phyloP scores from a whole-genome alignment of 2,329 filamentous ascomycete genomes.

The Didymella pomorum region DNA sequence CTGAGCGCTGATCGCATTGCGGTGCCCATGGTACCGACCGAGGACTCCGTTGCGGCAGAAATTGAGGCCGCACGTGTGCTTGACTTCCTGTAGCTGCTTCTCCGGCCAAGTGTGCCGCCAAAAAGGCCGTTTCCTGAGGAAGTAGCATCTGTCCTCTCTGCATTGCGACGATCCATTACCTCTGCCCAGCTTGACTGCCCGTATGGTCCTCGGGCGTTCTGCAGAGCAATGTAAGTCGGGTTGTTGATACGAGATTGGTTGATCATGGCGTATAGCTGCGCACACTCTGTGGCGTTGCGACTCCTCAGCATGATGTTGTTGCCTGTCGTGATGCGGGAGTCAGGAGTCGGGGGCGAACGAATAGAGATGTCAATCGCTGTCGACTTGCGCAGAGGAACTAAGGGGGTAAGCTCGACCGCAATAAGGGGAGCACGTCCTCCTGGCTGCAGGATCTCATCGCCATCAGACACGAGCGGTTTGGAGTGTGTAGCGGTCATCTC shows the following conservation, averaged over 20 bases:
- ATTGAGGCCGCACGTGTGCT: constrained; percentile 63
- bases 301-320: constrained; percentile 93
- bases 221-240: constrained; percentile 81
- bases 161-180: constrained; percentile 61
- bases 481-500: constrained; percentile 61
- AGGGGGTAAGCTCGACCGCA: constrained; percentile 85
- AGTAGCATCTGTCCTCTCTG: constrained; percentile 47
- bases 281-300: constrained; percentile 77
- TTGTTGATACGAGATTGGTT: constrained; percentile 92
- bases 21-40: constrained; percentile 76
- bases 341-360: constrained; percentile 79
- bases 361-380: constrained; percentile 95
- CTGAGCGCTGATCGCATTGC: constrained; percentile 77
- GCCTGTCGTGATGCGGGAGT: constrained; percentile 72
- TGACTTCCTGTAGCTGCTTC: constrained; percentile 63
- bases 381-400: constrained; percentile 88
- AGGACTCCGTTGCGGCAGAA: constrained; percentile 75
- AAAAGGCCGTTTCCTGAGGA: constrained; percentile 58
- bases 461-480: constrained; percentile 51
- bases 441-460: constrained; percentile 50
- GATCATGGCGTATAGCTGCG: constrained; percentile 82
- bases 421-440: constrained; percentile 60
- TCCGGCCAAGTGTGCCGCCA: constrained; percentile 58
- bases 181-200: constrained; percentile 58
- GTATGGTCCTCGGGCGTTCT: constrained; percentile 72